Evolutionary conservation across 1,284 basidiomycete genomes (phyloP).

Genomic region (Trichosporon ovoides): DNA sequence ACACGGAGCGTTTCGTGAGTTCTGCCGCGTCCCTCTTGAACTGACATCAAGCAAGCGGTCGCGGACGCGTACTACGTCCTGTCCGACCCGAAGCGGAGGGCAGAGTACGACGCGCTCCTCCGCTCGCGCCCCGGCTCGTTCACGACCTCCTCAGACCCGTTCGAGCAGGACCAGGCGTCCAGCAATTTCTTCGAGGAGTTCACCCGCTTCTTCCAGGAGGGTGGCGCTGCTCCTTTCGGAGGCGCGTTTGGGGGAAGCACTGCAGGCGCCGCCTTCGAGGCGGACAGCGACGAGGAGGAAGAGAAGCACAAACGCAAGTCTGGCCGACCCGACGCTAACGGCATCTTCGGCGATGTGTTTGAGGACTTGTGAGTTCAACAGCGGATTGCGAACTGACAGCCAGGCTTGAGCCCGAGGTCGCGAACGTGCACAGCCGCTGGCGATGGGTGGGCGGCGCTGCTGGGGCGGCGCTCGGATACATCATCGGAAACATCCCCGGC

Average conservation of each 20-base stretch:
- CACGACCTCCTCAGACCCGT: conserved; percentile 28
- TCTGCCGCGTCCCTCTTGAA: conserved; percentile 30
- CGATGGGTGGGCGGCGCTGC: conserved; percentile 59
- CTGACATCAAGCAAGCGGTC: conserved; percentile 58
- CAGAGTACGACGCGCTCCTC: conserved; percentile 73
- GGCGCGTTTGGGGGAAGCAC: conserved; percentile 1
- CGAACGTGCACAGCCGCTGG: conserved; percentile 45
- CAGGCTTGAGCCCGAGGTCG: conserved; percentile 48
- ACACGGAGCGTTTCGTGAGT: conserved; percentile 68
- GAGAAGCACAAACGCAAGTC: conserved; percentile 1
- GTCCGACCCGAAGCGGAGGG: conserved; percentile 65
- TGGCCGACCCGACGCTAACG: conserved; percentile 62
- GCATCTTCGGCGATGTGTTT: conserved; percentile 81
- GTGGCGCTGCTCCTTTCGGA: conserved; percentile 26
- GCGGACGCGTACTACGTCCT: conserved; percentile 96
- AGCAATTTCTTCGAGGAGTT: conserved; percentile 73
- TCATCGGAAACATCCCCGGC: conserved; percentile 81
- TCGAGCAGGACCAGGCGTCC: conserved; percentile 59
- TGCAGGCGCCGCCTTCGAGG: conserved; percentile 6
- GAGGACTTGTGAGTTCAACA: conserved; percentile 61
- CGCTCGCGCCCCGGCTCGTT: conserved; percentile 50
- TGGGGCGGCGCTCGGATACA: conserved; percentile 68
- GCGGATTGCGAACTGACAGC: neutral
- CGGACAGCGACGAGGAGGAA: neutral
- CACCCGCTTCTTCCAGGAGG: conserved; percentile 59